Conservation (phyloP, 2,329 filamentous ascomycete species). For the Volutella citrinella region DNA sequence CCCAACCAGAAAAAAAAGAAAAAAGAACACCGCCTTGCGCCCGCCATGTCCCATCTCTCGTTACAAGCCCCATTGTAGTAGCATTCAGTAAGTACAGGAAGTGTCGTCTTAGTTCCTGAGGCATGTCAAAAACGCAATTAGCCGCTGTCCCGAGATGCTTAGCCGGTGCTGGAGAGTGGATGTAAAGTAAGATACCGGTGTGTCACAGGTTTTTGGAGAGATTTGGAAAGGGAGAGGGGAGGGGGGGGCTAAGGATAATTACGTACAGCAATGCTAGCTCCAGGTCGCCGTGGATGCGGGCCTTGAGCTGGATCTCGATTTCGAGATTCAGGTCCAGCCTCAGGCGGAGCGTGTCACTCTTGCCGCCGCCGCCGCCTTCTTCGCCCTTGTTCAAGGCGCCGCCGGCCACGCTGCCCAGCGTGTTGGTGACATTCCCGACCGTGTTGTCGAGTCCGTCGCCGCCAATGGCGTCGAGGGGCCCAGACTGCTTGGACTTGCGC, state of each 20-base stretch:
- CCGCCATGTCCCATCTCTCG: too few relatives aligned
- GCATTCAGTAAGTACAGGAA: too few relatives aligned
- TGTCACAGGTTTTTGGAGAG: too few relatives aligned
- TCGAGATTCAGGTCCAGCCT: conserved; percentile 78
- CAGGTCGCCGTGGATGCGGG: conserved; percentile 80
- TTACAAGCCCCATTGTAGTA: too few relatives aligned
- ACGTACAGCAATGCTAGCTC: conserved; percentile 68
- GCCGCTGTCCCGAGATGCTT: conserved; percentile 9
- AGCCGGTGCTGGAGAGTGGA: conserved; percentile 26
- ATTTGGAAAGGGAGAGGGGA: not conserved
- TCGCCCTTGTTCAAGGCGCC: conserved; percentile 34
- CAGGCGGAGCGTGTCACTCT: conserved; percentile 63
- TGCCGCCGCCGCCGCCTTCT: conserved; percentile 36
- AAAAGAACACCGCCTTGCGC: not conserved
- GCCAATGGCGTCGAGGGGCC: conserved; percentile 36
- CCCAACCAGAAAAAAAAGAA: not conserved
- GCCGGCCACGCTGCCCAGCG: conserved; percentile 39
- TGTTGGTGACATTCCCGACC: conserved; percentile 37
- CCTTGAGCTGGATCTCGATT: conserved; percentile 81
- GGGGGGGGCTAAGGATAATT: conserved; percentile 1
- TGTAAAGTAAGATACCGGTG: conserved; percentile 27
- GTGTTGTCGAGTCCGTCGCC: conserved; percentile 34
- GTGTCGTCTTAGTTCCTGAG: conserved; percentile 24
- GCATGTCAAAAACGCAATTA: conserved; percentile 12
- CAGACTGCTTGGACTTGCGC: conserved; percentile 27